Percentiles rank a stretch among this genome's conserved stretches.
Evolutionary conservation across 495 filamentous ascomycete genomes (phyloP).

Genomic region (Aspergillus mulundensis): DNA sequence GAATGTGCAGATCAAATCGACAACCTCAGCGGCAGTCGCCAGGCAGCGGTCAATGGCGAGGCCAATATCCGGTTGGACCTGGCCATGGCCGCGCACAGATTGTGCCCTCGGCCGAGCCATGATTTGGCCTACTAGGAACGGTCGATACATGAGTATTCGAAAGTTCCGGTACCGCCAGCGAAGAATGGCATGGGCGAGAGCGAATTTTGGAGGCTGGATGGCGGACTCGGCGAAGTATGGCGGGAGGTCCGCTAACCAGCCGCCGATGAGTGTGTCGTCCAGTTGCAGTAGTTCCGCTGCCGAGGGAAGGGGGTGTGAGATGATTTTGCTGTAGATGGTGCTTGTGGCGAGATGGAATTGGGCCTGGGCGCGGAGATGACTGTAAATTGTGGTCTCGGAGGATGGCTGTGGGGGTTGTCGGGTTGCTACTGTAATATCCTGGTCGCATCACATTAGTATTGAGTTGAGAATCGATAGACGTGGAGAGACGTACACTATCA

Average conservation of each 20-base stretch:
- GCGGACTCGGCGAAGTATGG: conserved; percentile 14
- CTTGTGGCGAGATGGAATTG: conserved; percentile 16
- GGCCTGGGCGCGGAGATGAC: conserved; percentile 16
- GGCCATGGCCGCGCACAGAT: no score
- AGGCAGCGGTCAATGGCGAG: no score
- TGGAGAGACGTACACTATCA: conserved; percentile 2
- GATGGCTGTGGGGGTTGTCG: neutral
- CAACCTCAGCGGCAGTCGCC: neutral
- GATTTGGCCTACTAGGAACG: conserved; percentile 14
- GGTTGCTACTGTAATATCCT: neutral
- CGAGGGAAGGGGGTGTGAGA: conserved; percentile 17
- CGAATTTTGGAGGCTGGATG: conserved; percentile 10
- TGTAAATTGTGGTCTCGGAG: conserved; percentile 19
- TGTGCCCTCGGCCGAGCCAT: conserved; percentile 9
- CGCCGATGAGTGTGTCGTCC: conserved; percentile 18
- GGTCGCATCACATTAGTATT: no score
- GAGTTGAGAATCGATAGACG: no score
- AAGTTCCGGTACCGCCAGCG: conserved; percentile 23
- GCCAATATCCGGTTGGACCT: no score
- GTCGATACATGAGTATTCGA: conserved; percentile 21
- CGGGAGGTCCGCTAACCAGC: conserved; percentile 11
- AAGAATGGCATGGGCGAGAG: conserved; percentile 18
- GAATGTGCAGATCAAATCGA: neutral
- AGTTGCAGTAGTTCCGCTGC: conserved; percentile 14
- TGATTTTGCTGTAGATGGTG: conserved; percentile 19